These are phyloP conservation scores for Colletotrichum gloeosporioides DNA, from an alignment of 2,329 filamentous ascomycete genomes.

Conservation along the genomic window DNA sequence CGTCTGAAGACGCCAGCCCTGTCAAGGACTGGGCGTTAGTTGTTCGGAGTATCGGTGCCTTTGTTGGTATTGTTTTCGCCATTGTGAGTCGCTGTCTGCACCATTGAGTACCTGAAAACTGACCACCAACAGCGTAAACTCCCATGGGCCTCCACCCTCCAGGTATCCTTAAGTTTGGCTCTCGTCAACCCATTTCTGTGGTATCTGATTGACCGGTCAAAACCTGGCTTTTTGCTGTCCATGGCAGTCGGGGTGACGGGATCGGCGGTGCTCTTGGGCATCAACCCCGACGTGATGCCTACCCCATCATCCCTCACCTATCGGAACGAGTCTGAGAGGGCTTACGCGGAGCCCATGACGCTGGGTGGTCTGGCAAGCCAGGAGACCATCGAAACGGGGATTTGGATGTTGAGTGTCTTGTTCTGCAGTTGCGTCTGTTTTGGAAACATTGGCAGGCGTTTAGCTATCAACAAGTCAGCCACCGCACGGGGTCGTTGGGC, in stretches of 20 bases:
- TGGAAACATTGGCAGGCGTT: constrained; percentile 87
- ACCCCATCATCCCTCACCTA: constrained; percentile 57
- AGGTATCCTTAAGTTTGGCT: constrained; percentile 87
- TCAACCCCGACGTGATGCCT: constrained; percentile 81
- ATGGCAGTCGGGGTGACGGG: constrained; percentile 75
- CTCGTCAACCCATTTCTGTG: constrained; percentile 92
- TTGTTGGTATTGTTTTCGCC: constrained; percentile 66
- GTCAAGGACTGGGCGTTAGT: constrained; percentile 76
- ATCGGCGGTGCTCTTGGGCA: constrained; percentile 73
- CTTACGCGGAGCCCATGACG: constrained; percentile 32
- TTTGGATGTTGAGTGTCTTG: constrained; percentile 91
- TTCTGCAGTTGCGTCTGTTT: constrained; percentile 97
- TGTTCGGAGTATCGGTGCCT: constrained; percentile 63
- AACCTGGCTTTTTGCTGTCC: constrained; percentile 82
- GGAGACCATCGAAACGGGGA: constrained; percentile 73
- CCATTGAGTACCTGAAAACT: neutral
- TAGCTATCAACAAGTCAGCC: constrained; percentile 62
- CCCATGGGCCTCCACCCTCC: constrained; percentile 93
- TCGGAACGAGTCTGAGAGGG: constrained; percentile 23
- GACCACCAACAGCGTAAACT: constrained; percentile 71
- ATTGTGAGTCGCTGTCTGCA: constrained; percentile 68
- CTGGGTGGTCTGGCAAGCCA: constrained; percentile 63
- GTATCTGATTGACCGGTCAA: constrained; percentile 94
- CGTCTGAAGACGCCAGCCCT: constrained; percentile 37
- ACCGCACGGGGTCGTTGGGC: constrained; percentile 49